Base-by-base conservation (phyloP, 306 rosid species). In the Vigna trinervia region DNA sequence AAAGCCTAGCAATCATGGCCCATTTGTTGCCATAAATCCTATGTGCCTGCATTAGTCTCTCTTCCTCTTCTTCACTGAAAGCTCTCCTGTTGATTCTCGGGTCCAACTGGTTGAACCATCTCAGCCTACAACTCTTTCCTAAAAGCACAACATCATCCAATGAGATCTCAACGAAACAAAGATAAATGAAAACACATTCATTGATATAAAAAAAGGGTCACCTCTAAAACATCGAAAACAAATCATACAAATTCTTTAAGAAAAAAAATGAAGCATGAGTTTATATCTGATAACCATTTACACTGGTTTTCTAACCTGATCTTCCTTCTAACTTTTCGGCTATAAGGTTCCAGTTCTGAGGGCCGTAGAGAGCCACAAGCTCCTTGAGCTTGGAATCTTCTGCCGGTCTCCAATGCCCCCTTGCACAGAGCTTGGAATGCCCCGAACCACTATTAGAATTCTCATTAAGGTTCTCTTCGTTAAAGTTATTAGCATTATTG, bases 331-430 rank as follows among this genome's bases (percentile, higher is more conserved):
- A 80, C 90, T 92, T 96, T 39, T 96, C 96, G 1, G 99, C 99
- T 43, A 96, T 96, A 15, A 96, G 92, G 77, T 96, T 96, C 99
- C 99, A 96, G 78, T 96, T 96, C 61, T 96, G 99, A 73, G 99
- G 98, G 56, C 99, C 99, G 81, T 92, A 96, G 38, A 89, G 93
- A 50, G 96, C 85, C 0, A 96, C 99, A 34, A 96, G 97, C 38
- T 96, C 99, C 83, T 91, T 96, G 22, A 96, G 89, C 90, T 92
- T 96, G 12, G 96, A 62, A 74, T 96, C 99, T 82, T 96, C 99
- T 4, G 98, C 99, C 6, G 99, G 99, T 70, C 99, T 86, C 99
- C 99, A 96, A 86, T 96, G 99, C 20, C 99, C 99, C 85, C 99
- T 93, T 52, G 94, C 90, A 85, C 97, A 91, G 4, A 91, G 94